Conservation (phyloP, 2,329 filamentous ascomycete genomes). For the Thermothelomyces thermophilus region DNA sequence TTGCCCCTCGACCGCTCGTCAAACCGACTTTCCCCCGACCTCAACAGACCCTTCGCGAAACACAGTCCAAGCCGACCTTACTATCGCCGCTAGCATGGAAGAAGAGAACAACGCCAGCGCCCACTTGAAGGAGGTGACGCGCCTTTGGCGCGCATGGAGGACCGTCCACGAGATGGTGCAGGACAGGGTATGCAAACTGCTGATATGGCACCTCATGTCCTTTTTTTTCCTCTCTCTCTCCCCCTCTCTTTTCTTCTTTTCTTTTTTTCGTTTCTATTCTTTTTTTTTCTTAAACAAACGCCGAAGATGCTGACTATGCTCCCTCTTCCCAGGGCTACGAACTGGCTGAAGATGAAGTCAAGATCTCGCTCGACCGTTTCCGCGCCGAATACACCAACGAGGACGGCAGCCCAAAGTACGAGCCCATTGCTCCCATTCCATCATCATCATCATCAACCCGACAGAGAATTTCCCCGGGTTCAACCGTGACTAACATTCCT, state of each 20-base stretch:
- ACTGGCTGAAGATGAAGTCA: slow-evolving; percentile 80
- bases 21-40: no score
- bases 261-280: no score
- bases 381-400: slow-evolving; percentile 61
- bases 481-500: not conserved
- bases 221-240: no score
- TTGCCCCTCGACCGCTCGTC: not conserved
- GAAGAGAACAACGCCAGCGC: slow-evolving; percentile 33
- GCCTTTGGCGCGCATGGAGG: slow-evolving; percentile 89
- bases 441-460: no score
- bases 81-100: slow-evolving; percentile 28
- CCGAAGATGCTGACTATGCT: not conserved
- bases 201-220: not conserved
- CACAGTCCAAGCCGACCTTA: no score
- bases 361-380: slow-evolving; percentile 80
- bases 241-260: no score
- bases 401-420: slow-evolving; percentile 72
- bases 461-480: no score
- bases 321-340: slow-evolving; percentile 69
- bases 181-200: slow-evolving; percentile 62
- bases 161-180: slow-evolving; percentile 93
- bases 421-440: slow-evolving; percentile 1
- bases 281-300: not conserved
- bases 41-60: no score
- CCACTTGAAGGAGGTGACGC: slow-evolving; percentile 46